phyloP scores from a whole-genome alignment of 108 stramenopile species.

The Skeletonema menzelii region DNA sequence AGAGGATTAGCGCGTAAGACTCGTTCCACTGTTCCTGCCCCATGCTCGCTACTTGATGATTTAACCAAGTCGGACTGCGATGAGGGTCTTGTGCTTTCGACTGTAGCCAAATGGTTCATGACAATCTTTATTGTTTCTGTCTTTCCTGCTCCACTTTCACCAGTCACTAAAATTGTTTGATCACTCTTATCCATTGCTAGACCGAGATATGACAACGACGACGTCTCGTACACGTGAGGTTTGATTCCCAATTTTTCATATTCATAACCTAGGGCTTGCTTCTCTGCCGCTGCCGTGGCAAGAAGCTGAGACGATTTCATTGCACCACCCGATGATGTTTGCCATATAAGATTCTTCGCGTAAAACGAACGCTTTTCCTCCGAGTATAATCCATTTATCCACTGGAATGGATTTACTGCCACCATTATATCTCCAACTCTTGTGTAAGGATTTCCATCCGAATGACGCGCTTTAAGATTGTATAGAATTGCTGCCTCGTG shows the following conservation, averaged over 20 bases:
- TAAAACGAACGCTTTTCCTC: slow-evolving; percentile 57
- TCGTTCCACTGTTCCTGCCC: slow-evolving; percentile 63
- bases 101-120: slow-evolving; percentile 79
- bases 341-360: slow-evolving; percentile 76
- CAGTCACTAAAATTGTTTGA: slow-evolving; percentile 83
- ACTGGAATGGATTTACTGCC: slow-evolving; percentile 93
- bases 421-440: slow-evolving; percentile 90
- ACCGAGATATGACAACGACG: slow-evolving; percentile 72
- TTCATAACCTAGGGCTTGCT: slow-evolving; percentile 55
- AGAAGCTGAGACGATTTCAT: not conserved
- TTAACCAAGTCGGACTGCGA: slow-evolving; percentile 32
- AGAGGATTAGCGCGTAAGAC: slow-evolving; percentile 94
- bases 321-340: slow-evolving; percentile 1
- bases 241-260: slow-evolving; percentile 56
- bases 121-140: slow-evolving; percentile 92
- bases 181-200: slow-evolving; percentile 49
- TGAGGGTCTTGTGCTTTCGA: slow-evolving; percentile 57
- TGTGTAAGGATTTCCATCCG: slow-evolving; percentile 75
- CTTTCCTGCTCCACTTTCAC: slow-evolving; percentile 91
- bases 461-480: slow-evolving; percentile 82
- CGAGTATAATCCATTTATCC: slow-evolving; percentile 77
- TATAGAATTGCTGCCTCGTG: slow-evolving; percentile 97
- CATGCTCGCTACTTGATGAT: slow-evolving; percentile 14
- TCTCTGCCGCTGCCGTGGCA: slow-evolving; percentile 47
- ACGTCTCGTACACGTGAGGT: slow-evolving; percentile 82